phyloP scores from a whole-genome alignment of 1,284 basidiomycete species.

The Pseudozyma pruni region DNA sequence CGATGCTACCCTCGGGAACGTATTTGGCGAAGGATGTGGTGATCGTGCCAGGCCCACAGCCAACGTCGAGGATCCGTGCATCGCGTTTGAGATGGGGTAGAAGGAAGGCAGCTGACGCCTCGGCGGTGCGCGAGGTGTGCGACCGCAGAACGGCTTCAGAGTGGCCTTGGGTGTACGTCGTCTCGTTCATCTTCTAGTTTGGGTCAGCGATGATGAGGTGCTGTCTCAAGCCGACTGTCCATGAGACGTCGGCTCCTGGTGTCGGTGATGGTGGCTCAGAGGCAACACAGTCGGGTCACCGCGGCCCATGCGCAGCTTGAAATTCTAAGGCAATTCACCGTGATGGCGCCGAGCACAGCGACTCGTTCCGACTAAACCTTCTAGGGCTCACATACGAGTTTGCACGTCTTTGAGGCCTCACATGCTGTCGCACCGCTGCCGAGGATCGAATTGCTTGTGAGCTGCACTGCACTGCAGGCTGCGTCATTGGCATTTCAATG shows the following conservation, averaged over 20 bases:
- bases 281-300: too few species aligned
- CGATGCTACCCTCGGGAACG: conserved; percentile 22
- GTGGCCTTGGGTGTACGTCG: conserved; percentile 42
- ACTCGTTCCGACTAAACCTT: too few species aligned
- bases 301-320: too few species aligned
- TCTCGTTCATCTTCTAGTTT: conserved; percentile 16
- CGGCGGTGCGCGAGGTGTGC: conserved; percentile 38
- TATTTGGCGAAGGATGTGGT: conserved; percentile 28
- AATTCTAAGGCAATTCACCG: too few species aligned
- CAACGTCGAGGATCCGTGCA: conserved; percentile 29
- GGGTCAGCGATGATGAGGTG: too few species aligned
- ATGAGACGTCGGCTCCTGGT: too few species aligned
- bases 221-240: too few species aligned
- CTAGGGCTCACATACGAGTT: too few species aligned
- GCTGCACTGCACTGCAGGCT: conserved; percentile 4
- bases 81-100: conserved; percentile 23
- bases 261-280: too few species aligned
- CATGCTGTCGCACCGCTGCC: neutral
- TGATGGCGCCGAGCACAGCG: too few species aligned
- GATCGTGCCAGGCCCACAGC: conserved; percentile 44
- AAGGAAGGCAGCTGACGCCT: conserved; percentile 33
- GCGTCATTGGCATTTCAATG: neutral
- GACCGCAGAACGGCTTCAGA: conserved; percentile 30
- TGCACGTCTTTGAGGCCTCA: neutral
- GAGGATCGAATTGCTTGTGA: neutral